A percentile compares a stretch with the other conserved stretches of the same genome.
Evolutionary conservation across 129 eudicot genomes (phyloP).

Genomic region (Oenanthe sinensis): DNA sequence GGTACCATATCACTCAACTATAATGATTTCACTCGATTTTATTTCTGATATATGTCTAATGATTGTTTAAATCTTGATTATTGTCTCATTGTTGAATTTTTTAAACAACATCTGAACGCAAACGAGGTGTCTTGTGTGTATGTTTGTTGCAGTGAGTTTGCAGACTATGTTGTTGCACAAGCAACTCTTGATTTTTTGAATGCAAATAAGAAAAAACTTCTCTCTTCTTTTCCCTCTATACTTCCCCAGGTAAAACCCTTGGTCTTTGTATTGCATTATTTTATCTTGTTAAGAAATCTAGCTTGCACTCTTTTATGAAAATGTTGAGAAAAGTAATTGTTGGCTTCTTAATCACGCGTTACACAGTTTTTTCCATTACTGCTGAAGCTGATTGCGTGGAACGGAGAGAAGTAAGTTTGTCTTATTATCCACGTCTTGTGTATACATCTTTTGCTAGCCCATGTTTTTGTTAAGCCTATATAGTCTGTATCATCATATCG

Average conservation of each 20-base stretch:
- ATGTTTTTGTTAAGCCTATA: neutral
- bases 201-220: constrained; percentile 55
- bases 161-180: constrained; percentile 85
- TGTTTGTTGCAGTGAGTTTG: constrained; percentile 80
- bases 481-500: neutral
- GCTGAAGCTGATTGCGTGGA: constrained; percentile 91
- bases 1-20: constrained; percentile 34
- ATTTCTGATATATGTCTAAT: neutral
- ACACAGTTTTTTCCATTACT: constrained; percentile 79
- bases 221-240: constrained; percentile 52
- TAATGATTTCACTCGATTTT: constrained; percentile 2
- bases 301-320: neutral
- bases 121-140: neutral
- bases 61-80: neutral
- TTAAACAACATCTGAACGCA: neutral
- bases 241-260: constrained; percentile 67
- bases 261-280: neutral
- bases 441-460: neutral
- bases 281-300: neutral
- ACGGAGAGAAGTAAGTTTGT: constrained; percentile 81
- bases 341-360: constrained; percentile 1
- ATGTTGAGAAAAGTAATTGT: neutral
- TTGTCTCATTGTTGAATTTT: neutral
- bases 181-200: constrained; percentile 76
- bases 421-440: neutral